Evolutionary conservation across 2,329 filamentous ascomycete species (phyloP), one percentile per base, ranked within the genome.

Genomic region (Zymoseptoria crescenta): DNA sequence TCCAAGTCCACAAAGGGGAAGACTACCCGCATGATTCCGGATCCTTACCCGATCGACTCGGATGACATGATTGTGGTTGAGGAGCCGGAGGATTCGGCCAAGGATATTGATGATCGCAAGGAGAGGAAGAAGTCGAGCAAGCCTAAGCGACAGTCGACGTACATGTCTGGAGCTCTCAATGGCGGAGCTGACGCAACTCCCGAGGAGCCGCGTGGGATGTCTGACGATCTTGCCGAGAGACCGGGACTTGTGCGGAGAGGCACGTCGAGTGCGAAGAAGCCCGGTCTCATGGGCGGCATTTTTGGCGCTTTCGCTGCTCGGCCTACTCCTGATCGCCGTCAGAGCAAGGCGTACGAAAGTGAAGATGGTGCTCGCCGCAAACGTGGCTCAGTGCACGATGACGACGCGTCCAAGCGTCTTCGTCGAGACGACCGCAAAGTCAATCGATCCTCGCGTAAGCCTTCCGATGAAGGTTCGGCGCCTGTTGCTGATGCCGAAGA

Each of bases 31-130:
- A 65, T 71, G 62, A 72, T 74, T 60, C 79, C 77, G 61, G 80
- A 83, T 70, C 82, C 86, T 61, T 86, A 87, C 75, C 77, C 83
- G 27, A 77, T 86, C 58, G 81, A 84, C 59, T 67, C 65, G 35
- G 85, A 88, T 64, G 83, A 85, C 66, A 73, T 78, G 57, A 76
- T 84, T 49, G 78, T 82, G 72, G 80, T 83, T 54, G 80, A 83
- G 65, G 74, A 73, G n/a, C 69, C 69, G 10, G 77, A 75, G 57
- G 73, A 77, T 58, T 73, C 73, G 52, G 67, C 70, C 49, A 68
- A 70, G 52, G 69, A 72, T 20, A 59, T 68, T 21, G 71, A 74
- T 50, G 59, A 65, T 21, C 64, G 68, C 2, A 64, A 59, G 28
- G 64, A 67, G 20, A 63, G 65, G 53, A 69, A 73, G 63, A 74